Conservation (phyloP, 805 yeast species). For the Deakozyma indianensis region DNA sequence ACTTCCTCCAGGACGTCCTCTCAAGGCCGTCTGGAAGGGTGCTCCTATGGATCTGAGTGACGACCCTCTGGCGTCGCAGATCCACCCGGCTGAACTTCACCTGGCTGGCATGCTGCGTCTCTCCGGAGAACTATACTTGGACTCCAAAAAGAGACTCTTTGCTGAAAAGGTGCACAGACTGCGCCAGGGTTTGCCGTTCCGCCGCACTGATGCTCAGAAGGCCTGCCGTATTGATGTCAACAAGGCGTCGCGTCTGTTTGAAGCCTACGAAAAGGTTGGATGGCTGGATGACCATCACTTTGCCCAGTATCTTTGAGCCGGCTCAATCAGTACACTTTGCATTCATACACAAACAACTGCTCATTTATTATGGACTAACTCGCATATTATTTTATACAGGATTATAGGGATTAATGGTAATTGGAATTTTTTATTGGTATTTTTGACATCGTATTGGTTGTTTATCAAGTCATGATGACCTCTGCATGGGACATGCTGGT, state of each 20-base stretch:
- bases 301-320: conserved; percentile 25
- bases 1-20: conserved; percentile 54
- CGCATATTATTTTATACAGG: too few species aligned
- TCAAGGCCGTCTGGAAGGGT: conserved; percentile 95
- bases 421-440: neutral
- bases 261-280: conserved; percentile 82
- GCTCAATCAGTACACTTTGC: too few species aligned
- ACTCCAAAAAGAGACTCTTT: conserved; percentile 71
- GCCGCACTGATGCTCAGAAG: conserved; percentile 96
- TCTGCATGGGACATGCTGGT: too few species aligned
- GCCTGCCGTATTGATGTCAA: conserved; percentile 96
- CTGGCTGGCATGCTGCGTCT: conserved; percentile 81
- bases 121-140: conserved; percentile 69
- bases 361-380: too few species aligned
- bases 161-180: conserved; percentile 74
- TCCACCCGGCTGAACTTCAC: conserved; percentile 84
- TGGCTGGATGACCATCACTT: conserved; percentile 77
- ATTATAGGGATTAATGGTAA: too few species aligned
- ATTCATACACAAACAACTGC: neutral
- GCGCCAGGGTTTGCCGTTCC: conserved; percentile 59
- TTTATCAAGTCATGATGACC: too few species aligned
- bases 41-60: conserved; percentile 80
- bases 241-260: conserved; percentile 82
- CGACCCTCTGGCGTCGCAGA: conserved; percentile 57
- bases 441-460: neutral